A percentile compares a stretch with the other conserved stretches of the same genome.
Evolutionary conservation across 2,329 filamentous ascomycete genomes (phyloP).

Genomic region (Shiraia sp.): DNA sequence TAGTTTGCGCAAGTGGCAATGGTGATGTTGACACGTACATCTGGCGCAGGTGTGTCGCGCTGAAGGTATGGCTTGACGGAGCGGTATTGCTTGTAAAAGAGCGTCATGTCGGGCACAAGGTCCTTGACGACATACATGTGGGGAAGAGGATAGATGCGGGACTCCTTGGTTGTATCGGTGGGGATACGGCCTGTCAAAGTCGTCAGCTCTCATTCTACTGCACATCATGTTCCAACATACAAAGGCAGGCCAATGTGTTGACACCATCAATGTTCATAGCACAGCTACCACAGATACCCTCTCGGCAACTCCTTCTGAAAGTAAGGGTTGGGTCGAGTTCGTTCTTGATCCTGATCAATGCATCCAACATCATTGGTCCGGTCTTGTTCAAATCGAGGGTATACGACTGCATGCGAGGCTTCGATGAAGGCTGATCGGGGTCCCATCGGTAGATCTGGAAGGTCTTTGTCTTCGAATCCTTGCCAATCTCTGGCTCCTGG

Average conservation of each 20-base stretch:
- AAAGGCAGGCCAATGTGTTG: constrained; percentile 96
- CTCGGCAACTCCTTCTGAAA: constrained; percentile 92
- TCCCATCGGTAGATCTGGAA: constrained; percentile 99
- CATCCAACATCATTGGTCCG: constrained; percentile 96
- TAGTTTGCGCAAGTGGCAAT: constrained; percentile 9
- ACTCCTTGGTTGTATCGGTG: constrained; percentile 75
- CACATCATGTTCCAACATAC: constrained; percentile 61
- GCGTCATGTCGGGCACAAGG: constrained; percentile 93
- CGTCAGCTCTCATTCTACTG: constrained; percentile 10
- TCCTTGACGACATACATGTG: constrained; percentile 99
- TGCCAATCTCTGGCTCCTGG: constrained; percentile 62
- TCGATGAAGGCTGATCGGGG: constrained; percentile 86
- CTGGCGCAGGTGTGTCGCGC: constrained; percentile 78
- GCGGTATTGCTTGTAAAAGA: constrained; percentile 99
- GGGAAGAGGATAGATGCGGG: constrained; percentile 95
- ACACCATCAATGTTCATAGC: constrained; percentile 99
- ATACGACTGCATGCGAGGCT: constrained; percentile 95
- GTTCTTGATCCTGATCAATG: constrained; percentile 98
- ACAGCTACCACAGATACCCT: constrained; percentile 98
- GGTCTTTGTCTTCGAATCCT: constrained; percentile 74
- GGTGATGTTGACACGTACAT: constrained; percentile 63
- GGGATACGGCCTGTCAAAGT: constrained; percentile 79
- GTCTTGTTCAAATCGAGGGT: constrained; percentile 98
- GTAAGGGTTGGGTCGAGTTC: constrained; percentile 96
- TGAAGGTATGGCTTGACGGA: constrained; percentile 99